Percentiles rank a stretch among this genome's conserved stretches.
phyloP scores from a whole-genome alignment of 2,329 filamentous ascomycete species.

The Aspergillus calidoustus region DNA sequence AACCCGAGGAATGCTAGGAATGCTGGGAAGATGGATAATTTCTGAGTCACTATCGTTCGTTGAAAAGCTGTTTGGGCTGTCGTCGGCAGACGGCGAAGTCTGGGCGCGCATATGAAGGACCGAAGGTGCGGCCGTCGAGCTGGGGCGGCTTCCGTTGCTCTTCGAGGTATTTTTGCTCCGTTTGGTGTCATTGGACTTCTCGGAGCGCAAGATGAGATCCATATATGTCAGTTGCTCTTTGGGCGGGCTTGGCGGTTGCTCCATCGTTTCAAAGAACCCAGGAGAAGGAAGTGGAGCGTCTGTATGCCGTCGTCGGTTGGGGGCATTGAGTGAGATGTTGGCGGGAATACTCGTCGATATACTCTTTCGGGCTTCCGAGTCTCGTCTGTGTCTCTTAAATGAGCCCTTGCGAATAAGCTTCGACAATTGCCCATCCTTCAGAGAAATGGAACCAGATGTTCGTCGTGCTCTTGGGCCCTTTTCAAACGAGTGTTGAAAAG shows the following conservation, averaged over 20 bases:
- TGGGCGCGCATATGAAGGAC: slow-evolving; percentile 42
- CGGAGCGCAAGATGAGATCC: slow-evolving; percentile 33
- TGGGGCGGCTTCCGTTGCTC: slow-evolving; percentile 17
- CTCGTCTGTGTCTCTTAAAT: slow-evolving; percentile 33
- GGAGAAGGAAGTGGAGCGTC: slow-evolving; percentile 44
- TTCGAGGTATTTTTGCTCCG: slow-evolving; percentile 16
- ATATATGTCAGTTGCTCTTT: slow-evolving; percentile 35
- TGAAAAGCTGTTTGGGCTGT: slow-evolving; percentile 27
- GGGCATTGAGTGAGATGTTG: slow-evolving; percentile 24
- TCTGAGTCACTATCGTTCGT: slow-evolving; percentile 40
- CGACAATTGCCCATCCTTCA: slow-evolving; percentile 37
- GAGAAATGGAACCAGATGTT: slow-evolving; percentile 27
- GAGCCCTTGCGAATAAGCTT: slow-evolving; percentile 39
- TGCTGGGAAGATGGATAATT: slow-evolving; percentile 40
- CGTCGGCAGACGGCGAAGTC: slow-evolving; percentile 29
- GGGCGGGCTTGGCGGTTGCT: slow-evolving; percentile 12
- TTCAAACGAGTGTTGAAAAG: slow-evolving; percentile 32
- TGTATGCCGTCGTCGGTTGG: slow-evolving; percentile 43
- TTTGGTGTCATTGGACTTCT: slow-evolving; percentile 18
- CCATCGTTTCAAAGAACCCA: slow-evolving; percentile 32
- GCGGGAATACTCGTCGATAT: slow-evolving; percentile 35
- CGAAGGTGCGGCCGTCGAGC: slow-evolving; percentile 27
- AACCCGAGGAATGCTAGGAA: slow-evolving; percentile 28
- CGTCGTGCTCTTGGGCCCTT: slow-evolving; percentile 15
- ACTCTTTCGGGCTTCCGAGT: slow-evolving; percentile 34